Base-by-base conservation (phyloP, 1,284 basidiomycete species). In the Cryptococcus jaspeensis region DNA sequence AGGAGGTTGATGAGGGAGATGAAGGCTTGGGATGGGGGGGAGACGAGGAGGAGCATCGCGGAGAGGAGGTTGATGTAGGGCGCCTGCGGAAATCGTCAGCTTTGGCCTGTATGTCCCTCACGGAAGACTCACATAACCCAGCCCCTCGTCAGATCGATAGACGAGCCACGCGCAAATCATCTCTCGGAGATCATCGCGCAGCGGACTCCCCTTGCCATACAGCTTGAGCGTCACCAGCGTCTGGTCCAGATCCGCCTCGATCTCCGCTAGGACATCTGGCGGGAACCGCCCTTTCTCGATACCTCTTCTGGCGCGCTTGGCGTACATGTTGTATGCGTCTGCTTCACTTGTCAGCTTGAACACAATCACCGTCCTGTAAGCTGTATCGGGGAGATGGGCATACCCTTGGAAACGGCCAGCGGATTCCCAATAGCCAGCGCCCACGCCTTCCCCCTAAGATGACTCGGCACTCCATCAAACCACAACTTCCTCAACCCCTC, bases 151-250 rank as follows among this genome's bases (percentile, higher is more conserved):
- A 32, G 88, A 88, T 37, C 93, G 84, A 39, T 92, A 84, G 28
- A 96, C 90, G 1, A 93, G 87, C 89, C 92, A 97, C 1, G 94
- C 93, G 64, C 85, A 87, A 13, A 97, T 77, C 78, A 98, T 82
- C 57, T 96, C 90, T 62, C 86, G 86, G 43, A 98, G 79, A 64
- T 98, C 95, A 38, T 85, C 81, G 67, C 93, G 88, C 71, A 99
- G 78, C 1, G 93, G 92, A 0, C 91, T 90, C 0, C 80, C 85
- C 50, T 85, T 82, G 60, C 87, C 84, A 73, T 97, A 98, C 37
- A 99, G 84, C 71, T 90, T 90, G n/a, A 97, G 79, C 1, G 84
- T 82, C 3, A 90, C 90, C n/a, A 98, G 81, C 0, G 93, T 94
- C 2, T 81, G 81, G 45, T 81, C 78, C 22, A 95, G 87, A 70